A percentile compares a stretch with the other conserved stretches of the same genome.
phyloP scores from a whole-genome alignment of 805 yeast genomes.

The Spencermartinsiella europaea region DNA sequence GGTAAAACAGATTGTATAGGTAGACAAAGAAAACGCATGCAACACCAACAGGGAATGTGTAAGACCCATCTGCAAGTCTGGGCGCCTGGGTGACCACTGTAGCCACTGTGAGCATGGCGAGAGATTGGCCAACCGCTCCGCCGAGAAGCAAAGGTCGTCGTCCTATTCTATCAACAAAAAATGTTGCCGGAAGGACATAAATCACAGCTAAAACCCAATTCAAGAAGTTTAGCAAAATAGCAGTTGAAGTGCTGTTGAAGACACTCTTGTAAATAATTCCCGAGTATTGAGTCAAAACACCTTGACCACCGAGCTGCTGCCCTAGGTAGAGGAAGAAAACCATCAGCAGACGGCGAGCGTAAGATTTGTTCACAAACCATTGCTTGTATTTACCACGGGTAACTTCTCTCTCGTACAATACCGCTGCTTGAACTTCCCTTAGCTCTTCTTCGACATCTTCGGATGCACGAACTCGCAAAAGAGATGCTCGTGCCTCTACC shows the following conservation, averaged over 20 bases:
- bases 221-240: constrained; percentile 17
- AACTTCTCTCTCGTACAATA: constrained; percentile 25
- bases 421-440: constrained; percentile 13
- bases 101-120: constrained; percentile 23
- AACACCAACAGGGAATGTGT: neutral
- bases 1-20: constrained; percentile 4
- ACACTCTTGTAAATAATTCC: constrained; percentile 24
- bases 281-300: neutral
- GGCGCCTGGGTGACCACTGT: constrained; percentile 17
- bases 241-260: constrained; percentile 23
- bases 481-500: constrained; percentile 43
- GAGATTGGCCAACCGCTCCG: constrained; percentile 45
- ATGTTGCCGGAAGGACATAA: constrained; percentile 34
- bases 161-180: constrained; percentile 39
- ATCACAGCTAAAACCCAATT: constrained; percentile 17
- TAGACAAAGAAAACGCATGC: constrained; percentile 1
- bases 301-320: neutral
- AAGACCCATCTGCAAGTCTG: neutral
- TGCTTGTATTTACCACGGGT: constrained; percentile 55
- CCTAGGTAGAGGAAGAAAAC: constrained; percentile 13
- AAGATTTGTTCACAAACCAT: constrained; percentile 46
- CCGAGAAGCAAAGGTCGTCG: constrained; percentile 55
- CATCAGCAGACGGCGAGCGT: constrained; percentile 60
- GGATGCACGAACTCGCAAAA: constrained; percentile 38
- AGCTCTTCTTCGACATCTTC: constrained; percentile 11